These are phyloP conservation scores for Colletotrichum truncatum DNA, from an alignment of 2,329 filamentous ascomycete species.

Conservation along the genomic window DNA sequence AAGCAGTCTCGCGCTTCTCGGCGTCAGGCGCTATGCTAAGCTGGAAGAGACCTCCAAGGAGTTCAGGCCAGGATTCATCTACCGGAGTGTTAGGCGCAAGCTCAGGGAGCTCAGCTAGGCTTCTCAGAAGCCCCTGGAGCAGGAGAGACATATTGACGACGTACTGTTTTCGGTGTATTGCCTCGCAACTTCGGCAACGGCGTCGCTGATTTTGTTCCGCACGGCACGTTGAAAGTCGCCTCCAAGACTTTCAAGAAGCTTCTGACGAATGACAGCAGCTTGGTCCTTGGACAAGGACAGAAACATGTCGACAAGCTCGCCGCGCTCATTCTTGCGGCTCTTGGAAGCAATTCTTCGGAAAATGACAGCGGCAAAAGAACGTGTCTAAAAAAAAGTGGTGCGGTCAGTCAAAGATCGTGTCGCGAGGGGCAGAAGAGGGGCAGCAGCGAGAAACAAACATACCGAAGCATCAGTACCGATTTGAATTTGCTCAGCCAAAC, in stretches of 20 bases:
- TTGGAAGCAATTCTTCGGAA: constrained; percentile 95
- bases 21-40: constrained; percentile 87
- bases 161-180: constrained; percentile 93
- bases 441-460: constrained; percentile 39
- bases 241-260: constrained; percentile 80
- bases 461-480: constrained; percentile 78
- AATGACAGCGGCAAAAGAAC: constrained; percentile 91
- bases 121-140: background rate
- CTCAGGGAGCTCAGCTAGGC: background rate
- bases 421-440: constrained; percentile 18
- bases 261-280: constrained; percentile 81
- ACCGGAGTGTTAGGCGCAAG: constrained; percentile 25
- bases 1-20: constrained; percentile 89
- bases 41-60: constrained; percentile 86
- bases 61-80: constrained; percentile 90
- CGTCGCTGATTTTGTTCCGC: constrained; percentile 95
- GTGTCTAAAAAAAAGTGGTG: constrained; percentile 65
- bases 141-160: constrained; percentile 41
- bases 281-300: constrained; percentile 79
- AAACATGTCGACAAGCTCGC: constrained; percentile 84
- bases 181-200: constrained; percentile 93
- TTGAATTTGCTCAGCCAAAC: constrained; percentile 90
- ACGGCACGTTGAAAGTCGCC: constrained; percentile 78
- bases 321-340: constrained; percentile 78
- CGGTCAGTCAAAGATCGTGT: constrained; percentile 1